These are phyloP conservation scores for Scedosporium minutisporum DNA, from an alignment of 2,329 filamentous ascomycete species.

Conservation along the genomic window DNA sequence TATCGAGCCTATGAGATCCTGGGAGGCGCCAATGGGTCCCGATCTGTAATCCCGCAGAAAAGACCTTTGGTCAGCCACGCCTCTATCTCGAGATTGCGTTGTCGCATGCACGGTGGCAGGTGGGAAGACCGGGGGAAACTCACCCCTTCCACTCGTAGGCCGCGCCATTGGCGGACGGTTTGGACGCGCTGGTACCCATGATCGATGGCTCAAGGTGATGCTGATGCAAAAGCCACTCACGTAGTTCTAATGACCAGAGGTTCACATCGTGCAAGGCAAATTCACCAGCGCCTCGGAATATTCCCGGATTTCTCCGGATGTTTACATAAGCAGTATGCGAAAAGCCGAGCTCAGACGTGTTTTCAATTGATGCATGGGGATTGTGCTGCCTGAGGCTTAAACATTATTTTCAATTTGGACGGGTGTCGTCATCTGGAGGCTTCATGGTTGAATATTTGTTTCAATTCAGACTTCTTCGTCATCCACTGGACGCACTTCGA, in stretches of 20 bases:
- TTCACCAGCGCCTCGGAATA: background rate
- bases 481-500: too few relatives aligned
- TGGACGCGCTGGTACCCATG: conserved; percentile 50
- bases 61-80: background rate
- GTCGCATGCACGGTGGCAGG: background rate
- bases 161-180: conserved; percentile 23
- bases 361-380: background rate
- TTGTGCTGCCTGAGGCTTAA: too few relatives aligned
- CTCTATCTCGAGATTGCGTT: background rate
- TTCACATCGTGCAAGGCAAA: background rate
- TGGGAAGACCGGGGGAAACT: conserved; percentile 16
- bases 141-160: conserved; percentile 43
- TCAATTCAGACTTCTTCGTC: too few relatives aligned
- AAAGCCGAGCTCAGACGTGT: background rate
- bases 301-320: background rate
- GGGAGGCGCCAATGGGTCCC: conserved; percentile 54
- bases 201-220: background rate
- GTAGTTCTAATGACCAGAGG: background rate
- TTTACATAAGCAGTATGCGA: background rate
- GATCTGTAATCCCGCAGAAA: conserved; percentile 4
- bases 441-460: too few relatives aligned
- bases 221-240: background rate
- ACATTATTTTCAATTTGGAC: too few relatives aligned
- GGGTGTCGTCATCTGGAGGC: too few relatives aligned
- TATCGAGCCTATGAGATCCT: conserved; percentile 71